phyloP scores from a whole-genome alignment of 768 basidiomycete species.

The Hirschioporus abietinus region DNA sequence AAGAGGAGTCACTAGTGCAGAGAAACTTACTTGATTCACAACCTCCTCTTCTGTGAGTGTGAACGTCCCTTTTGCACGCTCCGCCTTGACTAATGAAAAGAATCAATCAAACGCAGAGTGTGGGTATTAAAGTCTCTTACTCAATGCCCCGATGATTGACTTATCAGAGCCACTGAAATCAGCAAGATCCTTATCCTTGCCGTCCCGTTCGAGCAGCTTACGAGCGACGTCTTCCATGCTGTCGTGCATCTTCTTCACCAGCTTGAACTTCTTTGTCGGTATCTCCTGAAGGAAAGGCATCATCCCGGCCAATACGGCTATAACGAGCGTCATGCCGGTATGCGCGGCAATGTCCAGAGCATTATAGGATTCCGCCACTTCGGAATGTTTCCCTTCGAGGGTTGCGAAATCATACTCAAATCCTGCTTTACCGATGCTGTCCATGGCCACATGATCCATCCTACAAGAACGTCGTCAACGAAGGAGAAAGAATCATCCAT shows the following conservation, averaged over 20 bases:
- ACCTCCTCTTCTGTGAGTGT: slow-evolving; percentile 25
- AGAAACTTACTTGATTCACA: slow-evolving; percentile 22
- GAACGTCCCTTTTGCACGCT: slow-evolving; percentile 21
- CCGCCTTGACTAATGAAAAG: slow-evolving; percentile 20
- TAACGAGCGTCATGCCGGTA: slow-evolving; percentile 52
- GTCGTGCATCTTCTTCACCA: slow-evolving; percentile 49
- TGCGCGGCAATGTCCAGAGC: slow-evolving; percentile 58
- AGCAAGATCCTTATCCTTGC: slow-evolving; percentile 27
- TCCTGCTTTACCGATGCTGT: slow-evolving; percentile 53
- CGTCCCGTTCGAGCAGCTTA: slow-evolving; percentile 34
- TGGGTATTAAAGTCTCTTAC: slow-evolving; percentile 4
- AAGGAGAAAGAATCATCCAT: neutral
- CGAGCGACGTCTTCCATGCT: slow-evolving; percentile 48
- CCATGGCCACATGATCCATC: slow-evolving; percentile 24
- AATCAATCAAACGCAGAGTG: neutral
- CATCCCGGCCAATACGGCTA: slow-evolving; percentile 59
- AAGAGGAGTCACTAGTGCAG: neutral
- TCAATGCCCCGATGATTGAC: slow-evolving; percentile 26
- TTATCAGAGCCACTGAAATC: slow-evolving; percentile 23
- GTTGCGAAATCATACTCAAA: slow-evolving; percentile 55
- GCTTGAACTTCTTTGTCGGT: slow-evolving; percentile 51
- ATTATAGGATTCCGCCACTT: slow-evolving; percentile 47
- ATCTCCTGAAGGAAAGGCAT: slow-evolving; percentile 50
- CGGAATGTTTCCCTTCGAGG: slow-evolving; percentile 40
- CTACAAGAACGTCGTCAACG: neutral